Conservation (phyloP, 192 early-diverging fungal genomes). For the Chytriomyces hyalinus region DNA sequence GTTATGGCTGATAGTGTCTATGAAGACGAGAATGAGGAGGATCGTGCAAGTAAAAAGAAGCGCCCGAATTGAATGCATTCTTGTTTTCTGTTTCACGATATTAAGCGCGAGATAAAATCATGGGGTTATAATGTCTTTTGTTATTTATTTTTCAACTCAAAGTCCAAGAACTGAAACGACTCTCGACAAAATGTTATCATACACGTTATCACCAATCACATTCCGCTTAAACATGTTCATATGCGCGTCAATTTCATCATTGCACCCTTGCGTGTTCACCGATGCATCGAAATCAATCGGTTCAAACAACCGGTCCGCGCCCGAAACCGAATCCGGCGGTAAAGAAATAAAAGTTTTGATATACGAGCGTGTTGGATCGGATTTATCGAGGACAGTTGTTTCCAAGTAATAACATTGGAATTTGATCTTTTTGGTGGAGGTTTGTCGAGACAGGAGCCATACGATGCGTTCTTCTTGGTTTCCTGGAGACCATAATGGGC, state of each 20-base stretch:
- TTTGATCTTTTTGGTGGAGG: not conserved
- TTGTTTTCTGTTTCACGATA: not conserved
- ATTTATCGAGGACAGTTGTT: slow-evolving; percentile 11
- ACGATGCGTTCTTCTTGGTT: slow-evolving; percentile 12
- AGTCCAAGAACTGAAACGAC: not conserved
- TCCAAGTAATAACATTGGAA: slow-evolving; percentile 14
- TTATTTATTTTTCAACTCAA: too few species aligned
- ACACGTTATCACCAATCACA: slow-evolving; percentile 18
- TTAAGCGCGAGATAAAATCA: too few species aligned
- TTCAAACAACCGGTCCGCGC: not conserved
- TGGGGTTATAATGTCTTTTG: too few species aligned
- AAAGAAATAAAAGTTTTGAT: slow-evolving; percentile 2
- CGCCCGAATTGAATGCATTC: slow-evolving; percentile 33
- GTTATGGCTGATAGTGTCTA: slow-evolving; percentile 68
- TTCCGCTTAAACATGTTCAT: slow-evolving; percentile 41
- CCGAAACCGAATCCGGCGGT: not conserved
- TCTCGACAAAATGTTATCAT: slow-evolving; percentile 8
- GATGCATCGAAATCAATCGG: slow-evolving; percentile 11
- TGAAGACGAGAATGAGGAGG: slow-evolving; percentile 66
- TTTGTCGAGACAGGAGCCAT: not conserved
- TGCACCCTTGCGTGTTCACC: not conserved
- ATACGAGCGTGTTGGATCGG: not conserved
- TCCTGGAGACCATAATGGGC: slow-evolving; percentile 22
- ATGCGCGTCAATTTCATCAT: slow-evolving; percentile 46
- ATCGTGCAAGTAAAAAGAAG: slow-evolving; percentile 57